Percentiles rank a stretch among this genome's conserved stretches.
Conservation (phyloP, 768 basidiomycete species). For the Collybia sordida region DNA sequence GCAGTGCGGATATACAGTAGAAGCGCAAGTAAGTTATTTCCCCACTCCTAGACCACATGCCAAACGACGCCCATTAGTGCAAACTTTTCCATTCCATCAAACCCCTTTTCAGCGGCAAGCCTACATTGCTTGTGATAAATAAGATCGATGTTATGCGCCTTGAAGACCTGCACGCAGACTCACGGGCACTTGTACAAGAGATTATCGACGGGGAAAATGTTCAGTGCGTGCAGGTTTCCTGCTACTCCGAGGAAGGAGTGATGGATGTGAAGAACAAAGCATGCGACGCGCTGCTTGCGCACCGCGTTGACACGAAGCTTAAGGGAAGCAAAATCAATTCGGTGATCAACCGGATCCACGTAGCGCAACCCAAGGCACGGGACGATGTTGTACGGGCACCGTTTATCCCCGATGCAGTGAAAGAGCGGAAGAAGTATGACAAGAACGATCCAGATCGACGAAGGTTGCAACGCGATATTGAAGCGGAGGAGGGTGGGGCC, state of each 20-base stretch:
- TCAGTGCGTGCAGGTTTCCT: constrained; percentile 81
- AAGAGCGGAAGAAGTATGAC: constrained; percentile 79
- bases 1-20: constrained; percentile 96
- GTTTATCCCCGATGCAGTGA: constrained; percentile 86
- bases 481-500: constrained; percentile 83
- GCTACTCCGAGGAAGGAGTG: constrained; percentile 95
- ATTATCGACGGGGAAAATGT: constrained; percentile 78
- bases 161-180: constrained; percentile 77
- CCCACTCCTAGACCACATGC: background rate
- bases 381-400: constrained; percentile 89
- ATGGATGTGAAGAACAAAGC: constrained; percentile 96
- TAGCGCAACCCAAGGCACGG: constrained; percentile 85
- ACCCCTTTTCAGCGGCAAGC: constrained; percentile 93
- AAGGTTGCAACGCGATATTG: constrained; percentile 75
- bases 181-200: constrained; percentile 79
- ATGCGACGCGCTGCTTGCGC: constrained; percentile 92
- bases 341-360: constrained; percentile 94
- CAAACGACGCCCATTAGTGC: constrained; percentile 54
- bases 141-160: constrained; percentile 94
- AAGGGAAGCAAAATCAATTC: constrained; percentile 92
- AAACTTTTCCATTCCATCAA: constrained; percentile 99
- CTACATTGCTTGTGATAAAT: constrained; percentile 93
- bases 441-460: constrained; percentile 80
- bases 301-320: constrained; percentile 92
- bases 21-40: constrained; percentile 74